A percentile compares a stretch with the other conserved stretches of the same genome.
phyloP scores from a whole-genome alignment of 1,284 basidiomycete genomes.

The Apiotrichum brassicae region DNA sequence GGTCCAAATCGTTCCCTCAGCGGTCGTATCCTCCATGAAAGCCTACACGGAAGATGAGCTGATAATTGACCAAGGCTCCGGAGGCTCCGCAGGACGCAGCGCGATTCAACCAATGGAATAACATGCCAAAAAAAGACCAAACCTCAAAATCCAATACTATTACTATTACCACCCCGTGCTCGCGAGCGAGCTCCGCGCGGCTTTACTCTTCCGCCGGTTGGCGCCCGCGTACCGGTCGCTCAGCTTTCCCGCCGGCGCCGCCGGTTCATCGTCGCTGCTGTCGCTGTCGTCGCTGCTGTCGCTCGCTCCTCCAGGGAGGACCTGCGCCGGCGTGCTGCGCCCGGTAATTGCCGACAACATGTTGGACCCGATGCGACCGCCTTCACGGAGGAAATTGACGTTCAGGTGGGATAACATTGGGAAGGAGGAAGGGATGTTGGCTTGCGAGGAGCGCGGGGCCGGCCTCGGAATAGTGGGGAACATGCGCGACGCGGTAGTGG shows the following conservation, averaged over 20 bases:
- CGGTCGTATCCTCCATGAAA: too few relatives aligned
- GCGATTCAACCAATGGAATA: too few relatives aligned
- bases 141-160: not conserved
- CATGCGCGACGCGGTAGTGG: constrained; percentile 2
- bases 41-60: too few relatives aligned
- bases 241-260: not conserved
- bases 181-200: not conserved
- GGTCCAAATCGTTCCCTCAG: too few relatives aligned
- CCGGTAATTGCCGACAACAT: not conserved
- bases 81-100: too few relatives aligned
- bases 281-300: not conserved
- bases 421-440: constrained; percentile 8
- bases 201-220: not conserved
- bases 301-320: not conserved
- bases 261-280: not conserved
- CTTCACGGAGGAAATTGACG: constrained; percentile 12
- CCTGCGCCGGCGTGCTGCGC: too few relatives aligned
- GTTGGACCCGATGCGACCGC: not conserved
- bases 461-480: not conserved
- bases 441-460: not conserved
- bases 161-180: not conserved
- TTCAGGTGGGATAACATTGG: constrained; percentile 11
- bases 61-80: too few relatives aligned
- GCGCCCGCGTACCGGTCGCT: not conserved
- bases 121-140: too few relatives aligned